These are phyloP conservation scores for Pichia sp. DNA, from an alignment of 1,139 yeast genomes.

Conservation along the genomic window DNA sequence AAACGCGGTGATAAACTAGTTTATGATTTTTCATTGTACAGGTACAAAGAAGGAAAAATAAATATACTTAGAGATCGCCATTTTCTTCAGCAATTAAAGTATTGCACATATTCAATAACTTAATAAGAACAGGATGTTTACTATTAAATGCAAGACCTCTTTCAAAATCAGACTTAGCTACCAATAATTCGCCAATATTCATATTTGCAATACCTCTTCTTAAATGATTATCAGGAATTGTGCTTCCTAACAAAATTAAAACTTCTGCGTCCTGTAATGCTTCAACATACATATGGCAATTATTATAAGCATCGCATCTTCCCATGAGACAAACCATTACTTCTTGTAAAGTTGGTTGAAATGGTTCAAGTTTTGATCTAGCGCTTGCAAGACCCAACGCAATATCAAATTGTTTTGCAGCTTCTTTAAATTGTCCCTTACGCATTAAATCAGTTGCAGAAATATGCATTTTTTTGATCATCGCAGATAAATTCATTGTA, in stretches of 20 bases:
- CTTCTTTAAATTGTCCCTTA: conserved; percentile 58
- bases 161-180: conserved; percentile 69
- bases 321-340: conserved; percentile 65
- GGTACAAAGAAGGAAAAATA: background rate
- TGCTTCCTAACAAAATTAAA: conserved; percentile 54
- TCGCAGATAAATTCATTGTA: conserved; percentile 52
- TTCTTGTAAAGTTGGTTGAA: conserved; percentile 75
- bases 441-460: conserved; percentile 63
- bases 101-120: conserved; percentile 40
- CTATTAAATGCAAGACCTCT: conserved; percentile 68
- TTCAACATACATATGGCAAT: conserved; percentile 54
- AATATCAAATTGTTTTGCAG: conserved; percentile 62
- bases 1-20: background rate
- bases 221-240: conserved; percentile 71
- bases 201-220: conserved; percentile 73
- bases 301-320: conserved; percentile 76
- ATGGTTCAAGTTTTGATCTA: conserved; percentile 82
- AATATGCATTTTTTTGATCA: conserved; percentile 69
- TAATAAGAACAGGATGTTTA: conserved; percentile 41
- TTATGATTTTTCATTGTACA: background rate
- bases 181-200: conserved; percentile 62
- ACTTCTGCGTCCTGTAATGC: conserved; percentile 82
- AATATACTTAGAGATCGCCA: background rate
- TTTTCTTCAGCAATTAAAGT: conserved; percentile 37
- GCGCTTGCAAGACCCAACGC: conserved; percentile 77